Evolutionary conservation across 306 rosid species (phyloP), one percentile per base, ranked within the genome.

Genomic region (Canavalia ensiformis): DNA sequence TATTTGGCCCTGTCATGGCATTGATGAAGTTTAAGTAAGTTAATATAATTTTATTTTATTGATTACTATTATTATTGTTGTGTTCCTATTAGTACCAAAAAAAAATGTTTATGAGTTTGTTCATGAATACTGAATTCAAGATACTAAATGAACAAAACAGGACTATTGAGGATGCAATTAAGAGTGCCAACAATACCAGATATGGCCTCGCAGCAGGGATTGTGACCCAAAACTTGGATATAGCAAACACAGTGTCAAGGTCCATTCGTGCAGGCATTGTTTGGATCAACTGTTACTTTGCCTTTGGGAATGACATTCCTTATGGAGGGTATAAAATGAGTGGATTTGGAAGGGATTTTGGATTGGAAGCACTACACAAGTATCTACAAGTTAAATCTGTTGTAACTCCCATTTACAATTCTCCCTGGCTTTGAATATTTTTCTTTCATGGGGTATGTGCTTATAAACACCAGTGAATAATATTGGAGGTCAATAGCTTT

Each of bases 171-270:
- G 97, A 93, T 6, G 97, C 87, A 30, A 91, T 90, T 5, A 75
- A 78, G 86, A 79, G 85, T 55, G 96, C 90, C 0, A 93, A 93
- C 74, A 89, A 85, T 8, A 88, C 91, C 0, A 91, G 4, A 63
- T 93, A 87, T 49, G 94, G 97, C 37, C 65, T 91, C 29, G 97
- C 97, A 47, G 89, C 97, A 11, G 97, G 97, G 0, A 87, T 93
- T 35, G 85, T 91, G 78, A 88, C 97, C 0, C 88, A 93, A 71
- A 86, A 80, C 78, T 18, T 93, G 42, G 90, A 93, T 42, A 83
- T 66, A 76, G 94, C 91, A 1, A 93, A 91, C 89, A 93, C 97
- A 0, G 91, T 91, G 13, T 91, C 97, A 4, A 88, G 97, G 67
- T 91, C 97, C 30, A 88, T 91, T 47, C 83, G 89, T 13, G 97